Evolutionary conservation across 2,329 filamentous ascomycete species (phyloP).

Genomic region (Pestalotiopsis sp.): DNA sequence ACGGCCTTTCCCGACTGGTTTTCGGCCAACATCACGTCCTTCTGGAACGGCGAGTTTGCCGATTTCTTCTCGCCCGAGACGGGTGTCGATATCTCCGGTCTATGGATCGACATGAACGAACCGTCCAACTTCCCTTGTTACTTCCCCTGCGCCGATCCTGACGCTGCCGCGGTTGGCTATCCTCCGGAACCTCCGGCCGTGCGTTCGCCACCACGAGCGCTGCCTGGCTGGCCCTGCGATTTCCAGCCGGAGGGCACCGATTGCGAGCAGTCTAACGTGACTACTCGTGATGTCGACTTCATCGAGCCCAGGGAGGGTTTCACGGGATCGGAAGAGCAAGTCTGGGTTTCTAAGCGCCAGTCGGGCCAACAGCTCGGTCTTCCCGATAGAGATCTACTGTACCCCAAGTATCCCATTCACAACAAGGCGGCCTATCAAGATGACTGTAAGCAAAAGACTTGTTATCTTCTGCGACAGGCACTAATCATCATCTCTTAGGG

Average conservation of each 20-base stretch:
- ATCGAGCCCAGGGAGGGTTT: conserved; percentile 28
- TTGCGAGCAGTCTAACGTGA: conserved; percentile 33
- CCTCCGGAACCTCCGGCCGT: conserved; percentile 68
- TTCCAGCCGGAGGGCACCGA: conserved; percentile 62
- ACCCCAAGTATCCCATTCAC: conserved; percentile 66
- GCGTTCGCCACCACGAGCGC: conserved; percentile 62
- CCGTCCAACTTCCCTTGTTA: conserved; percentile 49
- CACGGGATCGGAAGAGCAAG: conserved; percentile 28
- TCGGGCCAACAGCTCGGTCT: conserved; percentile 56
- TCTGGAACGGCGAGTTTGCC: conserved; percentile 71
- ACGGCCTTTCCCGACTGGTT: conserved; percentile 81
- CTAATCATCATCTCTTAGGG: conserved; percentile 9
- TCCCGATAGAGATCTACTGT: conserved; percentile 64
- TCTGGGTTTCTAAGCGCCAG: conserved; percentile 23
- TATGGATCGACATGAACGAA: conserved; percentile 78
- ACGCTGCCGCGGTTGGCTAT: conserved; percentile 39
- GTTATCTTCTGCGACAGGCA: not conserved
- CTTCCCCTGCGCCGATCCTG: conserved; percentile 58
- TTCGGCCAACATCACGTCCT: conserved; percentile 61
- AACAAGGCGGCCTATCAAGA: conserved; percentile 58
- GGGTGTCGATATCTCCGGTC: conserved; percentile 75
- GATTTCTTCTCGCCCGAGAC: conserved; percentile 64
- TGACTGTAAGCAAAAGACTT: conserved; percentile 23
- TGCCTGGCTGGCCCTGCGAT: conserved; percentile 69
- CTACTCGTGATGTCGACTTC: conserved; percentile 13